Evolutionary conservation across 768 basidiomycete species (phyloP), one percentile per base, ranked within the genome.

Genomic region (Gloeostereum incarnatum): DNA sequence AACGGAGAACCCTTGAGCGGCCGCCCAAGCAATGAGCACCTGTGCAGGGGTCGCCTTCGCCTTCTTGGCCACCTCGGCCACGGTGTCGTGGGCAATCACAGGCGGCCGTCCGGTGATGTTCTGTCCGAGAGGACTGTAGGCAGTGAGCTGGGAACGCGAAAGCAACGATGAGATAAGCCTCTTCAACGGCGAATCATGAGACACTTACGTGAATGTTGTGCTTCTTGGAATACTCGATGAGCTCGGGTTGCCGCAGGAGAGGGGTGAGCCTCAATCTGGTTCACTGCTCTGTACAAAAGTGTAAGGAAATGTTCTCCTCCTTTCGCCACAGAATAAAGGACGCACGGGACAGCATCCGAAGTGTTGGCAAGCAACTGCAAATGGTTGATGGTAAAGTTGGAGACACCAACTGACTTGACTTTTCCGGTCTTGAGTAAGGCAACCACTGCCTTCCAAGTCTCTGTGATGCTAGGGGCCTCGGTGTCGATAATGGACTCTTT

Each of bases 181-280:
- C n/a, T n/a, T n/a, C n/a, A n/a, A n/a, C n/a, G n/a, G n/a, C n/a
- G n/a, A n/a, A n/a, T n/a, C n/a, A n/a, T n/a, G n/a, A n/a, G n/a
- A n/a, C n/a, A n/a, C n/a, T n/a, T n/a, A n/a, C 57, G 46, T 82
- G 76, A 52, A 88, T 86, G 36, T 69, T 69, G 50, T 83, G 72
- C 44, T 68, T 59, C 49, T 78, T 73, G 64, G 78, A 80, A 61
- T 73, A 89, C 27, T 63, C 69, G 37, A 78, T 66, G 38, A 89
- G 71, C 11, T 85, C 78, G 36, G 78, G 72, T 50, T 90, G 87
- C 5, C 71, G 80, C 41, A 86, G 71, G 38, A n/a, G 77, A 68
- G 6, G 88, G 86, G 66, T 92, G 90, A 17, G 78, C 75, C 57
- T 90, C 87, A 46, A 91, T 62, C 61, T 93, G 89, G 61, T 92